Conservation (phyloP, 2,329 filamentous ascomycete genomes). For the Huntiella bhutanensis region DNA sequence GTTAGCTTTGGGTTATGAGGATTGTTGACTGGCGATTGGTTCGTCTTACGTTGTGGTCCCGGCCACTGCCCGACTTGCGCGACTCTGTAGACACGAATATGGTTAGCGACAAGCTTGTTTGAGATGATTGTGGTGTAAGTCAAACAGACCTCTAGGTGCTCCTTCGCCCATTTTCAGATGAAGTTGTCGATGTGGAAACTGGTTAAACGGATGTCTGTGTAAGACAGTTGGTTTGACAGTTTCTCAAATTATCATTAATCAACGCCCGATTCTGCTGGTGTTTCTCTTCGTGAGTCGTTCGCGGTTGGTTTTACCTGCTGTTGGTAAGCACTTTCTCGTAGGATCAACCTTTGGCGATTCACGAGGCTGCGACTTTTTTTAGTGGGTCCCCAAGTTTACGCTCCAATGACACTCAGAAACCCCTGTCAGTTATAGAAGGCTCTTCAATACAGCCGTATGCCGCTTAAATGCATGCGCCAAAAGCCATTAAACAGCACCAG, state of each 20-base stretch:
- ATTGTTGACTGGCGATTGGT: background rate
- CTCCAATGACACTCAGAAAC: no score
- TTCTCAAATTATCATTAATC: no score
- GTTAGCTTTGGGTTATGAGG: background rate
- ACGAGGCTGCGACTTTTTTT: constrained; percentile 12
- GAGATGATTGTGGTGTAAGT: background rate
- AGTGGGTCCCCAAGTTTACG: constrained; percentile 5
- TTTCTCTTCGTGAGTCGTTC: no score
- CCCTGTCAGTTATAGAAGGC: no score
- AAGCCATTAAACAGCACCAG: no score
- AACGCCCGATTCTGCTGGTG: no score
- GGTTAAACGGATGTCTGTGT: background rate
- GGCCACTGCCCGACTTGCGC: constrained; percentile 24
- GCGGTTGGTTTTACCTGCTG: no score
- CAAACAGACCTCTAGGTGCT: constrained; percentile 10
- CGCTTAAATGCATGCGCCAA: constrained; percentile 6
- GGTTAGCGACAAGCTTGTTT: no score
- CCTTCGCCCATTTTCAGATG: constrained; percentile 51
- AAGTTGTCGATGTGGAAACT: background rate
- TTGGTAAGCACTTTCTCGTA: no score
- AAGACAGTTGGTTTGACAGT: background rate
- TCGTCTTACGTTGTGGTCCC: constrained; percentile 34
- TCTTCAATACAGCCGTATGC: constrained; percentile 3
- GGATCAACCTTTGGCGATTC: background rate
- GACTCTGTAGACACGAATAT: constrained; percentile 20